Percentiles rank a stretch among this genome's conserved stretches.
phyloP scores from a whole-genome alignment of 768 basidiomycete genomes.

The Phallus indusiatus region DNA sequence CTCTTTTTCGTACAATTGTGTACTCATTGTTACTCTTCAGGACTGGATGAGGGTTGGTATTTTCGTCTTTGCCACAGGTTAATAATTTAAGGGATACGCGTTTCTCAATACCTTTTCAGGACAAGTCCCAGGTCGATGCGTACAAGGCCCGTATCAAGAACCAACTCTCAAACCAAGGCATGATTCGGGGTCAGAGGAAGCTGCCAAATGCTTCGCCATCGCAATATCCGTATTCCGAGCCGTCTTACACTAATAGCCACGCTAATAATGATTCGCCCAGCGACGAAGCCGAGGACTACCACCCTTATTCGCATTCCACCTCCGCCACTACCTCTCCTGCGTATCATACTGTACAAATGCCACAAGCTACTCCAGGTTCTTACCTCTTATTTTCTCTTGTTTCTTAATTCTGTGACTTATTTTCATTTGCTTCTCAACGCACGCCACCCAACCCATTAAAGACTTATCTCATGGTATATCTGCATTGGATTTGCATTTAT shows the following conservation, averaged over 20 bases:
- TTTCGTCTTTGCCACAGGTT: background rate
- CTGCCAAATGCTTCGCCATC: conserved; percentile 20
- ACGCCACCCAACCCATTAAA: background rate
- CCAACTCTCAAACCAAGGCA: conserved; percentile 64
- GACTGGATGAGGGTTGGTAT: conserved; percentile 77
- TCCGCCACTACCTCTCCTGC: conserved; percentile 6
- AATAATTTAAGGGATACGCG: background rate
- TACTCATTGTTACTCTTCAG: background rate
- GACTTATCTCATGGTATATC: background rate
- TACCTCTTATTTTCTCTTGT: background rate
- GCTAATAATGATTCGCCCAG: background rate
- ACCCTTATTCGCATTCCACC: background rate
- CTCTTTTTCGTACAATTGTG: background rate
- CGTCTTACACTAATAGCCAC: conserved; percentile 10
- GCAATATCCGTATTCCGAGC: conserved; percentile 11
- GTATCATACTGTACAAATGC: conserved; percentile 7
- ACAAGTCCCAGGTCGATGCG: conserved; percentile 70
- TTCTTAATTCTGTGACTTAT: background rate
- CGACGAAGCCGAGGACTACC: conserved; percentile 6
- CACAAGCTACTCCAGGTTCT: conserved; percentile 5
- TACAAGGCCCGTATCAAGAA: conserved; percentile 83
- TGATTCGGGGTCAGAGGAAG: conserved; percentile 77
- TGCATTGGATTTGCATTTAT: conserved; percentile 5
- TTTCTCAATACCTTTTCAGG: conserved; percentile 33
- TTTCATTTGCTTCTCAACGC: background rate